A percentile compares a stretch with the other conserved stretches of the same genome.
These are phyloP conservation scores for Umbellularia californica DNA, from an alignment of 164 flowering plant genomes.

Conservation along the genomic window DNA sequence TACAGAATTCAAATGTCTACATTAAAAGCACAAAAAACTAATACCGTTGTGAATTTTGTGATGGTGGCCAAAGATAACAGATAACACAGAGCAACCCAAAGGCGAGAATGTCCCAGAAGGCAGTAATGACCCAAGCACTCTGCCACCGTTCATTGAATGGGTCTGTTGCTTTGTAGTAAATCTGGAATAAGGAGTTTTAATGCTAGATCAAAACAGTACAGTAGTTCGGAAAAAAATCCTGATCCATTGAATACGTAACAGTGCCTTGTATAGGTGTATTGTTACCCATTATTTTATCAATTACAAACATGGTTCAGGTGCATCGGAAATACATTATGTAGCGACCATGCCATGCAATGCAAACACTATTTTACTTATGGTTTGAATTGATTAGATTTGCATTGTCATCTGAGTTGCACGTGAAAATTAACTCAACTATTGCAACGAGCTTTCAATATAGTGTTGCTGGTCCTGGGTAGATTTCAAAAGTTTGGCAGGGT, in stretches of 20 bases:
- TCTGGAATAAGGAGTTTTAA: constrained; percentile 31
- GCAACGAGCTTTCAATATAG: too few relatives aligned
- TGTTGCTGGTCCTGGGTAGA: too few relatives aligned
- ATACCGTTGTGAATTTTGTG: constrained; percentile 84
- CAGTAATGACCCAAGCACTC: constrained; percentile 93
- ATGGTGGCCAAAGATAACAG: constrained; percentile 97
- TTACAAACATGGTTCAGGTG: background rate
- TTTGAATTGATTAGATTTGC: background rate
- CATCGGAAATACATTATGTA: background rate
- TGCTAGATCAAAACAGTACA: too few relatives aligned
- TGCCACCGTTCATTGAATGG: constrained; percentile 94
- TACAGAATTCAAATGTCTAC: background rate
- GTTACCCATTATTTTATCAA: background rate
- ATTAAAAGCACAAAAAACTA: background rate
- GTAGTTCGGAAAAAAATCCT: background rate
- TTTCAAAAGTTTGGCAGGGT: too few relatives aligned
- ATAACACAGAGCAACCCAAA: constrained; percentile 74
- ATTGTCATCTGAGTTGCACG: too few relatives aligned
- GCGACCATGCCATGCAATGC: background rate
- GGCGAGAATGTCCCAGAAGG: constrained; percentile 89
- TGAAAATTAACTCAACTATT: too few relatives aligned
- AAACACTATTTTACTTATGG: constrained; percentile 8
- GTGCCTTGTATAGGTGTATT: too few relatives aligned
- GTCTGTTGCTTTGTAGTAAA: constrained; percentile 93
- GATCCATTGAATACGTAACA: background rate